A percentile compares a stretch with the other conserved stretches of the same genome.
phyloP scores from a whole-genome alignment of 352 stramenopile genomes.

The Phytophthora litchii region DNA sequence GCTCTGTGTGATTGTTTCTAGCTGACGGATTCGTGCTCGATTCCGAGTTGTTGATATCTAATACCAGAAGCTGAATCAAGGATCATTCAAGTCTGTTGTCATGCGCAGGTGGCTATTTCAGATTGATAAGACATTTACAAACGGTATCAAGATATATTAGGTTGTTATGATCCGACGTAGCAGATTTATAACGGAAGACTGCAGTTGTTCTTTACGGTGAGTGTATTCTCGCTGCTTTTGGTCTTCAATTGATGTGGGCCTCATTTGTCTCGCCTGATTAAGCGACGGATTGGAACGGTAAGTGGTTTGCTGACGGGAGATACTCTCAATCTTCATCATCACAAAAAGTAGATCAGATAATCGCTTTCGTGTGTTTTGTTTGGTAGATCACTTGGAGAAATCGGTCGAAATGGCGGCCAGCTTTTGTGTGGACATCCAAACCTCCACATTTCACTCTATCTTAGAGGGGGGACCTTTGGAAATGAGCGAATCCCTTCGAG shows the following conservation, averaged over 20 bases:
- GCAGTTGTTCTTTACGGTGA: neutral
- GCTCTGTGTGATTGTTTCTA: too few relatives aligned
- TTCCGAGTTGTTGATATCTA: too few relatives aligned
- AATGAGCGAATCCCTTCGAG: too few relatives aligned
- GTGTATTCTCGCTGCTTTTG: neutral
- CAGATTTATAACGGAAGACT: neutral
- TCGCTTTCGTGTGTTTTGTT: constrained; percentile 8
- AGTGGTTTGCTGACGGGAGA: neutral
- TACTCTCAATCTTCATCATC: constrained; percentile 1
- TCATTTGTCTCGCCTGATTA: neutral
- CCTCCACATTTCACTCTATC: neutral
- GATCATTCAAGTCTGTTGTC: too few relatives aligned
- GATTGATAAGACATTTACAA: neutral
- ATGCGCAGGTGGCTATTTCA: neutral
- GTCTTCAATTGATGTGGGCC: neutral
- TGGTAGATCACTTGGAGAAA: neutral
- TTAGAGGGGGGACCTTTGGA: neutral
- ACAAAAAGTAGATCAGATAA: constrained; percentile 5
- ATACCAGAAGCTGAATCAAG: too few relatives aligned
- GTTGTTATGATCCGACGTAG: neutral
- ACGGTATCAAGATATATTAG: neutral
- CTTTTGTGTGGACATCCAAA: constrained; percentile 1
- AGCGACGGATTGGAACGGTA: neutral
- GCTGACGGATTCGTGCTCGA: too few relatives aligned
- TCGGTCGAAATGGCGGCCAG: neutral